Evolutionary conservation across 2,329 filamentous ascomycete genomes (phyloP), one percentile per base, ranked within the genome.

Genomic region (Colletotrichum truncatum): DNA sequence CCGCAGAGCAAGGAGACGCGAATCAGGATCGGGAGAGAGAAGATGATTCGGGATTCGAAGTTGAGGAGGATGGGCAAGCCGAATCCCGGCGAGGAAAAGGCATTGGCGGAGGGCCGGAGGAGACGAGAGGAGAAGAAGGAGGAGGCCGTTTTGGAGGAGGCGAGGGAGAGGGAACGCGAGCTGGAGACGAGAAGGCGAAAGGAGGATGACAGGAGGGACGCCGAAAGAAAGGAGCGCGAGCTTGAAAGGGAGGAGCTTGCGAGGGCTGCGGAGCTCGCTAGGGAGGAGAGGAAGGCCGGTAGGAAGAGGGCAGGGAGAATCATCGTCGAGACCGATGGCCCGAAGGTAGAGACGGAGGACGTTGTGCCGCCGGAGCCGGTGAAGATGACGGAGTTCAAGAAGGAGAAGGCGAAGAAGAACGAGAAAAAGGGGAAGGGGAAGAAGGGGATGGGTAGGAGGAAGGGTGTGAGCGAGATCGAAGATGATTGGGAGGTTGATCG

Each of bases 1-100:
- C 63, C 63, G 28, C 36, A 63, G 57, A 43, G 49, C n/a, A 34
- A 34, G 23, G 23, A n/a, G 49, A 66, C 63, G 48, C 14, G 57
- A 16, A 9, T 63, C n/a, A 5, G 38, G 14, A 12, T 55, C n/a
- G 32, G 4, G 26, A 52, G 10, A 30, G 14, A 9, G 23, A 30
- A 23, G 23, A 28, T 32, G 38, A 30, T 39, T 36, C 23, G 16
- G 43, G 52, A 56, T 9, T 4, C 18, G 26, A 32, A 21, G 43
- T 6, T 30, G 49, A 43, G 43, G 21, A 23, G 16, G n/a, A 5
- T 25, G 16, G 63, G 52, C 9, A 38, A n/a, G 58, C 51, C 43
- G 16, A 56, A 32, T 6, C 12, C 12, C 10, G 62, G 30, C 25
- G 62, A 61, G 41, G 62, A 62, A 21, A 48, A 23, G 49, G 25